These are phyloP conservation scores for Metschnikowia shivogae DNA, from an alignment of 805 yeast species.

Conservation along the genomic window DNA sequence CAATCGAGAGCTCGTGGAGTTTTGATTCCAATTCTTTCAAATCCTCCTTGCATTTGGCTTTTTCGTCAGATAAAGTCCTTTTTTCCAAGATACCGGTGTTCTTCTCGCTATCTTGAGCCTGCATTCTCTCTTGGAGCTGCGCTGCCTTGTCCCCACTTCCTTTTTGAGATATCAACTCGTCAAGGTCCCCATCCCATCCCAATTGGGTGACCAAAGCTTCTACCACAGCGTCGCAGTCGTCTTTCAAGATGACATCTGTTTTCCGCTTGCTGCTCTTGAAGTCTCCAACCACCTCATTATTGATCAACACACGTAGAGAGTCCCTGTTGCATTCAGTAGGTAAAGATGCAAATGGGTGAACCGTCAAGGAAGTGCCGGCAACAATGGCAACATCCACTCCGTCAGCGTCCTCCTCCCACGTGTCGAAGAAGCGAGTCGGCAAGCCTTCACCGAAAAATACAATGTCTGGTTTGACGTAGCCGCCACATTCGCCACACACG, in stretches of 20 bases:
- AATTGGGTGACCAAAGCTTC: constrained; percentile 46
- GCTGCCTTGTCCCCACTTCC: neutral
- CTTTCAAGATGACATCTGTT: constrained; percentile 56
- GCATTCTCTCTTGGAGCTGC: too few relatives aligned
- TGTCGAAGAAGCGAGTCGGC: constrained; percentile 64
- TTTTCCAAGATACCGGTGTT: too few relatives aligned
- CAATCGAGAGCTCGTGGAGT: neutral
- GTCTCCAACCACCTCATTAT: constrained; percentile 75
- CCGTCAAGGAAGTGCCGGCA: constrained; percentile 90
- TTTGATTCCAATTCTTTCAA: neutral
- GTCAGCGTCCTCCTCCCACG: constrained; percentile 56
- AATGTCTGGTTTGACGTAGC: constrained; percentile 87
- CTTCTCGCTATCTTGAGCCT: too few relatives aligned
- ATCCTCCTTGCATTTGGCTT: constrained; percentile 3
- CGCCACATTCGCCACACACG: constrained; percentile 60
- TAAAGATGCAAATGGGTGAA: constrained; percentile 83
- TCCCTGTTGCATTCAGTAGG: constrained; percentile 57
- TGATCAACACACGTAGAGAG: constrained; percentile 61
- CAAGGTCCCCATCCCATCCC: constrained; percentile 64
- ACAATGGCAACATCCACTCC: constrained; percentile 70
- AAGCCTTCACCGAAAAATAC: constrained; percentile 91
- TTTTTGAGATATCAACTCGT: constrained; percentile 28
- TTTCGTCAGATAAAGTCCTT: neutral
- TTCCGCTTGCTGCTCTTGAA: constrained; percentile 47
- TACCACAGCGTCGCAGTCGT: constrained; percentile 66